Evolutionary conservation across 2,329 filamentous ascomycete genomes (phyloP).

Genomic region (Neopestalotiopsis rosae): DNA sequence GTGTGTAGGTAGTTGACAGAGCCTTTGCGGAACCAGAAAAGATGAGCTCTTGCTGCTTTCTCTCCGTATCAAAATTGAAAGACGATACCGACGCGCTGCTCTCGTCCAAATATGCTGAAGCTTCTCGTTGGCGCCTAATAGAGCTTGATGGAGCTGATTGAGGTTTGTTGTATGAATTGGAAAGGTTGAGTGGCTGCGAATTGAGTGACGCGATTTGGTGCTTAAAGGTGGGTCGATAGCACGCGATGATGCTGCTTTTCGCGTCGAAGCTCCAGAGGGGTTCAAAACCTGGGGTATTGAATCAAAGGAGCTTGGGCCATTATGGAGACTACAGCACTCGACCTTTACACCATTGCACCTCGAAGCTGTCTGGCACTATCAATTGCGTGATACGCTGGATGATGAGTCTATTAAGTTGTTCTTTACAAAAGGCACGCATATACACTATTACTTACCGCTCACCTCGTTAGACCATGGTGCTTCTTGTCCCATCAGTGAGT

Average conservation of each 20-base stretch:
- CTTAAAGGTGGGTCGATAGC: slow-evolving; percentile 8
- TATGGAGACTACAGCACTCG: background rate
- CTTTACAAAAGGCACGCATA: no score
- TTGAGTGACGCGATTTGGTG: slow-evolving; percentile 14
- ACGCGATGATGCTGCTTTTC: slow-evolving; percentile 13
- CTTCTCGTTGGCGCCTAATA: background rate
- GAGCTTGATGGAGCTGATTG: background rate
- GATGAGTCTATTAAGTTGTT: no score
- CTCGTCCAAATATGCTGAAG: background rate
- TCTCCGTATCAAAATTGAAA: background rate
- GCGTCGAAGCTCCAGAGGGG: background rate
- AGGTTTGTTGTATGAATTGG: background rate
- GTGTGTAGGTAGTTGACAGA: background rate
- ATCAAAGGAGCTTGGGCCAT: slow-evolving; percentile 1
- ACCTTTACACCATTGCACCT: background rate
- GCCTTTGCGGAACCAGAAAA: background rate
- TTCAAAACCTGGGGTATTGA: background rate
- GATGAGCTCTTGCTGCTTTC: background rate
- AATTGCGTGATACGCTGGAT: no score
- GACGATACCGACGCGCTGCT: background rate
- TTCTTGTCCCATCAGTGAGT: no score
- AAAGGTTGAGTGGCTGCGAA: background rate
- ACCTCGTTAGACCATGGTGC: no score
- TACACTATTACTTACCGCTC: no score
- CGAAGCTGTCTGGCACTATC: background rate